Conservation (phyloP, 352 stramenopile genomes). For the Phytopythium kandeliae region DNA sequence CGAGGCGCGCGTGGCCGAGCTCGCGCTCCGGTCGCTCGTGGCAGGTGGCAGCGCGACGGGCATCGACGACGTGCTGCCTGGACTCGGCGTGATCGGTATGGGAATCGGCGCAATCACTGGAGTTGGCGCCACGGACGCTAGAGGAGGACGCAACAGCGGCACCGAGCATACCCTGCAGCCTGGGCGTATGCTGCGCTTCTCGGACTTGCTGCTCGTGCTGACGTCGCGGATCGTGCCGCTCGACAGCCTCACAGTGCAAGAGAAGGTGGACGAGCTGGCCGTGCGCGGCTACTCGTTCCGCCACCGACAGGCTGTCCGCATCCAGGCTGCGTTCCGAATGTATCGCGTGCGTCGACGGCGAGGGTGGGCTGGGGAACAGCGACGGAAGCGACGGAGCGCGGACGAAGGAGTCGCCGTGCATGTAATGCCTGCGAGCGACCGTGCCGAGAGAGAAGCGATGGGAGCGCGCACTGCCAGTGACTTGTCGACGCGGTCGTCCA, state of each 20-base stretch:
- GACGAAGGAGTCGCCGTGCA: background rate
- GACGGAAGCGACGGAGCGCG: background rate
- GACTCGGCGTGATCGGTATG: conserved; percentile 8
- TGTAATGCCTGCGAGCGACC: too few relatives aligned
- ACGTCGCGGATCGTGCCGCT: conserved; percentile 59
- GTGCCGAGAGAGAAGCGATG: background rate
- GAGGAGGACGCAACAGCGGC: background rate
- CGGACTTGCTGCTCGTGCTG: conserved; percentile 64
- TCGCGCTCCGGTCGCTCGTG: conserved; percentile 56
- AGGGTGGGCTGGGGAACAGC: background rate
- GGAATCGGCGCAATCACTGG: conserved; percentile 10
- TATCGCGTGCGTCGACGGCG: conserved; percentile 33
- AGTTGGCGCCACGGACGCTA: background rate
- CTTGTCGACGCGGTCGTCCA: background rate
- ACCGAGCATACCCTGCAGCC: conserved; percentile 21
- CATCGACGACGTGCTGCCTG: conserved; percentile 14
- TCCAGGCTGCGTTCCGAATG: conserved; percentile 65
- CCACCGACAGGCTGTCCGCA: conserved; percentile 47
- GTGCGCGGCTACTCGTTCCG: conserved; percentile 65
- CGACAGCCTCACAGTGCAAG: conserved; percentile 67
- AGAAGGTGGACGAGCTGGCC: conserved; percentile 80
- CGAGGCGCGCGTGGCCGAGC: conserved; percentile 55
- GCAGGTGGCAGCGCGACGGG: conserved; percentile 52
- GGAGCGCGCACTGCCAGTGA: background rate
- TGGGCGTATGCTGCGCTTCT: conserved; percentile 69